Evolutionary conservation across 345 rosid genomes (phyloP), one percentile per base, ranked within the genome.

Genomic region (Kernera saxatilis): DNA sequence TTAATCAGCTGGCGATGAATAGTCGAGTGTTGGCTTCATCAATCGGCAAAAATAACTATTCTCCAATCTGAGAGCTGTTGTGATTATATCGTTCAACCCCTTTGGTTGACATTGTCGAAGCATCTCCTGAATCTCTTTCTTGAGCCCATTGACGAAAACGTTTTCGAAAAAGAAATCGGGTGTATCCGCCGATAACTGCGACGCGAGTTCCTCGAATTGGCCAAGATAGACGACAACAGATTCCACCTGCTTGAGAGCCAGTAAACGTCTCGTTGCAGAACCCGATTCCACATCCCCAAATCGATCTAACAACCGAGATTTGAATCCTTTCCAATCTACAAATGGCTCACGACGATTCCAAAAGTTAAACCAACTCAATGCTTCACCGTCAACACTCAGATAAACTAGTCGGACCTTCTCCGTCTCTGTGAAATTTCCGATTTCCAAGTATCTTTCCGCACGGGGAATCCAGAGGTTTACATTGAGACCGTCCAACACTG

Each of bases 371-470:
- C 77, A 73, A 5, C 2, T 39, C 67, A 73, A 18, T 10, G 77
- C 77, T 6, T 2, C 8, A 0, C 67, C 72, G 11, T 66, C 52
- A 2, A 73, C 43, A 8, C 72, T 57, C 7, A 39, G 2, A 1
- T 67, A 66, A 39, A 21, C 52, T 8, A 73, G 4, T 0, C 14
- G 44, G 5, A 73, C 4, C 67, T 73, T 73, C 67, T 73, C 72
- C 27, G 17, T 2, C 13, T 73, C 72, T 0, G 77, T 73, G 54
- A 73, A 73, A 1, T 4, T 7, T 1, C 77, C 77, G 9, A 56
- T 11, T 6, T 30, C 2, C 13, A 74, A 74, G 53, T 74, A 74
- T 40, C 78, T 41, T 50, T 74, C 78, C 5, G 78, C 72, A 57
- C 13, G 13, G 0, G 1, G 1, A 14, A 74, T 50, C 78, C 72